Evolutionary conservation across 2,329 filamentous ascomycete species (phyloP).

Genomic region (Penicillium verrucosum): DNA sequence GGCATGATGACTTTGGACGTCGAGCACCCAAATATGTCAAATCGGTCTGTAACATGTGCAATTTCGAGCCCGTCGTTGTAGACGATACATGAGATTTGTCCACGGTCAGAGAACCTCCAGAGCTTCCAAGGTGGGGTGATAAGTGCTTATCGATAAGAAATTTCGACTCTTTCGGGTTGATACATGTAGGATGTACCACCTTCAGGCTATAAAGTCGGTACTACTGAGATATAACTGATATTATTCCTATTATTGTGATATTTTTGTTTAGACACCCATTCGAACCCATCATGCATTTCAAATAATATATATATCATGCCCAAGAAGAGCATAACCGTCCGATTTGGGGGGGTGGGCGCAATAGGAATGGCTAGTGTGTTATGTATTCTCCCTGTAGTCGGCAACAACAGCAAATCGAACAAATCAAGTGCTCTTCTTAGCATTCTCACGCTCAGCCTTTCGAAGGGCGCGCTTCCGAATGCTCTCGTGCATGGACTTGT

Average conservation of each 20-base stretch:
- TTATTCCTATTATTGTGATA: neutral
- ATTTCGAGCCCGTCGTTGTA: neutral
- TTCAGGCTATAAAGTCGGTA: neutral
- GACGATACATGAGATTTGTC: neutral
- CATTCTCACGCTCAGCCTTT: conserved; percentile 80
- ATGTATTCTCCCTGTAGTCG: neutral
- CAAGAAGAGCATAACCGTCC: neutral
- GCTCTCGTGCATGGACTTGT: conserved; percentile 71
- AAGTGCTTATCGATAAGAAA: neutral
- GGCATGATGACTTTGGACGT: neutral
- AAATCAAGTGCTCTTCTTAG: conserved; percentile 41
- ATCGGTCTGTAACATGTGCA: neutral
- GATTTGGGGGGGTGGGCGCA: too few relatives aligned
- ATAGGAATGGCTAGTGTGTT: too few relatives aligned
- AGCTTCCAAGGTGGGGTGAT: neutral
- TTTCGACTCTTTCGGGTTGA: neutral
- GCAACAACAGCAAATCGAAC: neutral
- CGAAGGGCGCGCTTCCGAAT: conserved; percentile 78
- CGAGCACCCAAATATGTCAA: neutral
- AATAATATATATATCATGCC: neutral
- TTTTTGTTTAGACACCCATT: neutral
- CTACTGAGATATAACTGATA: neutral
- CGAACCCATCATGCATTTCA: neutral
- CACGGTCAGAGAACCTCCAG: neutral
- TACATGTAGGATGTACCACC: too few relatives aligned